Percentiles rank a stretch among this genome's conserved stretches.
These are phyloP conservation scores for Umbelopsis ramanniana DNA, from an alignment of 192 early-diverging fungal genomes.

Conservation along the genomic window DNA sequence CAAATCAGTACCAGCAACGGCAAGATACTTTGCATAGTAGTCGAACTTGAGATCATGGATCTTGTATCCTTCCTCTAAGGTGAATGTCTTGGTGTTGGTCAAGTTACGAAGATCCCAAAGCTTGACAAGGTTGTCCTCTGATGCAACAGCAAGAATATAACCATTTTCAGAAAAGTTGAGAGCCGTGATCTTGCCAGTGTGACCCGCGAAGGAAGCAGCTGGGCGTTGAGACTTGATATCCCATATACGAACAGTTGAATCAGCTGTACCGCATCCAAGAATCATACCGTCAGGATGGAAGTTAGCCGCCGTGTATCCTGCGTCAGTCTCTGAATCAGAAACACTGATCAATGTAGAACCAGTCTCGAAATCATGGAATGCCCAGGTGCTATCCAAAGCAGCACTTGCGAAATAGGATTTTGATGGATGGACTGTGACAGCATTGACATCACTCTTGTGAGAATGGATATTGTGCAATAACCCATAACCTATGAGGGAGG, in stretches of 20 bases:
- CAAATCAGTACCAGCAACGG: constrained; percentile 66
- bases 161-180: constrained; percentile 94
- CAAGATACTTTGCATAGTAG: constrained; percentile 83
- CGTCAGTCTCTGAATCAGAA: constrained; percentile 36
- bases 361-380: constrained; percentile 74
- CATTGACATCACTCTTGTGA: constrained; percentile 74
- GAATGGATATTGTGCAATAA: constrained; percentile 60
- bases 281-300: constrained; percentile 97
- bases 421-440: constrained; percentile 80
- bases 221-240: constrained; percentile 75
- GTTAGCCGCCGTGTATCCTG: constrained; percentile 63
- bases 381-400: constrained; percentile 78
- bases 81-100: constrained; percentile 66
- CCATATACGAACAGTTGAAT: constrained; percentile 78
- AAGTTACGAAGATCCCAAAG: constrained; percentile 97
- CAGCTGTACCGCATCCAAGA: constrained; percentile 74
- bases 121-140: constrained; percentile 72
- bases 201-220: constrained; percentile 68
- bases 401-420: constrained; percentile 80
- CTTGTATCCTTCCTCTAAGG: constrained; percentile 57
- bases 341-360: constrained; percentile 56
- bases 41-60: constrained; percentile 79
- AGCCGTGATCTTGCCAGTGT: constrained; percentile 66
- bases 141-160: constrained; percentile 84
- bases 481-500: constrained; percentile 37